A percentile compares a stretch with the other conserved stretches of the same genome.
These are phyloP conservation scores for Taxillus chinensis DNA, from an alignment of 164 flowering plant genomes.

Conservation along the genomic window DNA sequence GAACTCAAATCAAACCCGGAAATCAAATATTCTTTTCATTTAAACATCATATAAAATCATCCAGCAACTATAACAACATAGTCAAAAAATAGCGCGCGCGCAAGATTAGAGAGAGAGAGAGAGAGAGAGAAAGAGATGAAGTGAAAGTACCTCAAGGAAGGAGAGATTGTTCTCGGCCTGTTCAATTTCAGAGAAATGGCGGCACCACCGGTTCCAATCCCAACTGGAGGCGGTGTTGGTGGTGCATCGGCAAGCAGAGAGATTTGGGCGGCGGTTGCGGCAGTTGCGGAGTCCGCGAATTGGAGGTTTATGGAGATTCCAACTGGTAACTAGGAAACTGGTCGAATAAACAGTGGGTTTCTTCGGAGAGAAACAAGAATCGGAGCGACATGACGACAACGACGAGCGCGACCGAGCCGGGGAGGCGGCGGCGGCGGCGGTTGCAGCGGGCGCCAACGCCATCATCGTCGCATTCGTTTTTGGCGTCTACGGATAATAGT, in stretches of 20 bases:
- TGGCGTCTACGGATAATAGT: too few relatives aligned
- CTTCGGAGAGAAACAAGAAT: conserved; percentile 9
- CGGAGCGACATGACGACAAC: not conserved
- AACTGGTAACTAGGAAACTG: not conserved
- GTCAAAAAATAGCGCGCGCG: too few relatives aligned
- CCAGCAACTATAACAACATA: too few relatives aligned
- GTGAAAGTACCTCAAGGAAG: conserved; percentile 55
- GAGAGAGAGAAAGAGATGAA: not conserved
- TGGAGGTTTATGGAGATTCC: not conserved
- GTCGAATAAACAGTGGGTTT: conserved; percentile 11
- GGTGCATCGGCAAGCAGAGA: conserved; percentile 20
- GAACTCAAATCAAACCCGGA: too few relatives aligned
- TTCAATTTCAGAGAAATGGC: conserved; percentile 76
- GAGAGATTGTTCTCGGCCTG: conserved; percentile 71
- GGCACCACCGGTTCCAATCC: conserved; percentile 88
- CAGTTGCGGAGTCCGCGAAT: conserved; percentile 7
- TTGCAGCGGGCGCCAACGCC: conserved; percentile 12
- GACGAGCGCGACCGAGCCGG: conserved; percentile 8
- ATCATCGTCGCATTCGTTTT: not conserved
- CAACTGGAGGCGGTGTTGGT: conserved; percentile 34
- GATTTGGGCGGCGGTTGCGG: not conserved
- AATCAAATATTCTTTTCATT: too few relatives aligned
- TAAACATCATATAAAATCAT: too few relatives aligned
- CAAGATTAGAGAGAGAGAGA: not conserved
- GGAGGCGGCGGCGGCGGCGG: conserved; percentile 11